phyloP scores from a whole-genome alignment of 768 basidiomycete genomes.

The Mycena vitilis region DNA sequence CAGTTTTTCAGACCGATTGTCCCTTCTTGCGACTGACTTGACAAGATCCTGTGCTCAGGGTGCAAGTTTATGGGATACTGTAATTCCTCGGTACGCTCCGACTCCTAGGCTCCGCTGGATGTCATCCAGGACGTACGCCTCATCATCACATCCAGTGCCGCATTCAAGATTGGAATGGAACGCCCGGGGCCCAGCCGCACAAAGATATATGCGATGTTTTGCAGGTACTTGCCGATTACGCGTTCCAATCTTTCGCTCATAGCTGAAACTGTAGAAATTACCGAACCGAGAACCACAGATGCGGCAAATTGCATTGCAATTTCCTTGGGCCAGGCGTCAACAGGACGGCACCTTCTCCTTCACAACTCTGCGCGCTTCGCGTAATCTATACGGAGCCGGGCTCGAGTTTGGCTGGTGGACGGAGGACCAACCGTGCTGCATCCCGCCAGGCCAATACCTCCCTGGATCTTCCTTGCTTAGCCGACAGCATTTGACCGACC shows the following conservation, averaged over 20 bases:
- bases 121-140: too few relatives aligned
- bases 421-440: slow-evolving; percentile 33
- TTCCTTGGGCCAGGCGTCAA: slow-evolving; percentile 39
- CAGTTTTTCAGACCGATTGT: too few relatives aligned
- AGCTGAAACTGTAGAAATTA: background rate
- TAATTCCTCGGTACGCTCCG: background rate
- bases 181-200: background rate
- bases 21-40: background rate
- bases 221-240: background rate
- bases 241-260: too few relatives aligned
- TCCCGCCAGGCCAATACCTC: slow-evolving; percentile 38
- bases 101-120: too few relatives aligned
- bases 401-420: slow-evolving; percentile 56
- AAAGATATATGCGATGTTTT: background rate
- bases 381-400: slow-evolving; percentile 48
- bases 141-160: slow-evolving; percentile 1
- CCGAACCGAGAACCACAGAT: slow-evolving; percentile 26
- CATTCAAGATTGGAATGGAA: background rate
- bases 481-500: slow-evolving; percentile 43
- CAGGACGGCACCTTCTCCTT: slow-evolving; percentile 33
- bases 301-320: slow-evolving; percentile 38
- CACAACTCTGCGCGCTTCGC: slow-evolving; percentile 32
- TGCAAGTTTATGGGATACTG: slow-evolving; percentile 7
- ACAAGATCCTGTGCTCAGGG: background rate
- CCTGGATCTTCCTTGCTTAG: slow-evolving; percentile 48